A percentile compares a stretch with the other conserved stretches of the same genome.
phyloP scores from a whole-genome alignment of 2,329 filamentous ascomycete genomes.

The Samsoniella hepiali region DNA sequence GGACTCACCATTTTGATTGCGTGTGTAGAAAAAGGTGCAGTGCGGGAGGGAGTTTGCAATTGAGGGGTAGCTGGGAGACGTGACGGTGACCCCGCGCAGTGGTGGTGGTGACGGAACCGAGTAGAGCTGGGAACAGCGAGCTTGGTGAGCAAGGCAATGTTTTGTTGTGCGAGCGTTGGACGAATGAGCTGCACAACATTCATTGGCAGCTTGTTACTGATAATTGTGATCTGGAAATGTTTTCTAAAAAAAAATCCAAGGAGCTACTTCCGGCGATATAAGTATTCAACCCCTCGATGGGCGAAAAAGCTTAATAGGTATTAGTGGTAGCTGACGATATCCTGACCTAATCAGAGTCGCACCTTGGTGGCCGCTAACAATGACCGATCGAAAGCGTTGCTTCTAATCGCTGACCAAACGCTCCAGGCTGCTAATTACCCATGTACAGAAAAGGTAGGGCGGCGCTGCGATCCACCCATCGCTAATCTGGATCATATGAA shows the following conservation, averaged over 20 bases:
- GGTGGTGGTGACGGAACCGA: conserved; percentile 1
- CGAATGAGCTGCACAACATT: background rate
- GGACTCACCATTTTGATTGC: conserved; percentile 10
- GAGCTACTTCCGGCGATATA: background rate
- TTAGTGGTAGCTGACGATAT: conserved; percentile 12
- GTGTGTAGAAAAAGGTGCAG: background rate
- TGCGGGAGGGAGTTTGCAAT: background rate
- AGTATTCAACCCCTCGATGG: background rate
- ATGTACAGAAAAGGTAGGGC: background rate
- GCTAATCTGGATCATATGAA: background rate
- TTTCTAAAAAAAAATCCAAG: background rate
- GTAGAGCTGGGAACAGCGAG: background rate
- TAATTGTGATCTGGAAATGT: background rate
- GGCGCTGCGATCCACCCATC: background rate
- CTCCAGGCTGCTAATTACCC: too few species aligned
- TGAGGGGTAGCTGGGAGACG: conserved; percentile 1
- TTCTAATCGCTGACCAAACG: background rate
- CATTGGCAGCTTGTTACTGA: background rate
- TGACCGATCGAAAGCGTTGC: background rate
- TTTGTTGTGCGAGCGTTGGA: background rate
- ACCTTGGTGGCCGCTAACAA: background rate
- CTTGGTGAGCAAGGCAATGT: background rate
- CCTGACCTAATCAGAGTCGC: conserved; percentile 15
- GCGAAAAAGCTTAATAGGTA: background rate
- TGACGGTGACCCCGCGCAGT: conserved; percentile 4